Percentiles rank a stretch among this genome's conserved stretches.
Conservation (phyloP, 306 rosid genomes). For the Urtica urens region DNA sequence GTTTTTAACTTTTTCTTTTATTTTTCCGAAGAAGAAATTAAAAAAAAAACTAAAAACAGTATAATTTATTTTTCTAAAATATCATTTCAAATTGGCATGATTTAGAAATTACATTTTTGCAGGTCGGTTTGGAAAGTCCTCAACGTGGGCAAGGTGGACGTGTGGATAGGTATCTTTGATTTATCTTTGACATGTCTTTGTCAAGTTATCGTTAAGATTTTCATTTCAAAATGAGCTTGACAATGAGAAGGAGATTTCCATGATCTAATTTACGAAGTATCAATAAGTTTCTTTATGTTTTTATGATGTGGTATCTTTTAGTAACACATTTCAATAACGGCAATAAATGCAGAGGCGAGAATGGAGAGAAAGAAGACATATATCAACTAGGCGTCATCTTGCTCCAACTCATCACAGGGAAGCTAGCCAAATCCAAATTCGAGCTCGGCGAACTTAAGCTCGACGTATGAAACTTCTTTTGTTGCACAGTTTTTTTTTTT, state of each 20-base stretch:
- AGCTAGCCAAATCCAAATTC: conserved; percentile 28
- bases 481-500: background rate
- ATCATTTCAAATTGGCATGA: background rate
- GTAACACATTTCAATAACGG: background rate
- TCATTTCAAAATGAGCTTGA: no score
- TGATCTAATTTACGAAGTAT: no score
- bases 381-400: conserved; percentile 67
- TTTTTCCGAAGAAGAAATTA: conserved; percentile 8
- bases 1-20: no score
- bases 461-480: conserved; percentile 32
- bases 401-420: conserved; percentile 67
- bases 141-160: conserved; percentile 15
- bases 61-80: no score
- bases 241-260: no score
- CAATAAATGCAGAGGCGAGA: conserved; percentile 23
- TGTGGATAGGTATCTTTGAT: conserved; percentile 21
- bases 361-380: conserved; percentile 76
- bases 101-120: conserved; percentile 12
- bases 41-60: background rate
- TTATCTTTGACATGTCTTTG: background rate
- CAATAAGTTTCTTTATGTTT: no score
- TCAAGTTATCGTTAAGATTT: background rate
- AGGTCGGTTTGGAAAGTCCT: conserved; percentile 25
- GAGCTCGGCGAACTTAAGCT: conserved; percentile 44
- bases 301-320: no score